Evolutionary conservation across 2,329 filamentous ascomycete species (phyloP).

Genomic region (Incumbomyces delicatus): DNA sequence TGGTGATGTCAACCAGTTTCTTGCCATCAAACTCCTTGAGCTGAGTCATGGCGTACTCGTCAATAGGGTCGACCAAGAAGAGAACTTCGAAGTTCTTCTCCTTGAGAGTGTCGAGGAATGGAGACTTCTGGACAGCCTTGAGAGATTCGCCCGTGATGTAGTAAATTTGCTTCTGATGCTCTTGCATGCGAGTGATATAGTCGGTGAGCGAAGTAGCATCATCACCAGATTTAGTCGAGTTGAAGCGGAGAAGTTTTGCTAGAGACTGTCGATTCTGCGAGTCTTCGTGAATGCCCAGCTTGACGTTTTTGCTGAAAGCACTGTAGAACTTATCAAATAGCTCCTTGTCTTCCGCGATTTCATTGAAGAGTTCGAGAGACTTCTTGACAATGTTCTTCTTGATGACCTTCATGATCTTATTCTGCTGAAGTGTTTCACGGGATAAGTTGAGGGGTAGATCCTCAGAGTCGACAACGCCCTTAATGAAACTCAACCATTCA

Average conservation of each 20-base stretch:
- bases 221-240: slow-evolving; percentile 97
- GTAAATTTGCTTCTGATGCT: slow-evolving; percentile 99
- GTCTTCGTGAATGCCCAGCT: slow-evolving; percentile 99
- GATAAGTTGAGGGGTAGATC: slow-evolving; percentile 98
- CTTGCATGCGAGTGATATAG: slow-evolving; percentile 98
- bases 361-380: slow-evolving; percentile 96
- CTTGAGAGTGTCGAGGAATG: slow-evolving; percentile 97
- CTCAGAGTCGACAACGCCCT: slow-evolving; percentile 99
- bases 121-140: slow-evolving; percentile 95
- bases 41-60: slow-evolving; percentile 98
- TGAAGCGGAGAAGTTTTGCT: slow-evolving; percentile 97
- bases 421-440: slow-evolving; percentile 99
- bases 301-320: slow-evolving; percentile 99
- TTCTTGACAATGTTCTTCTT: slow-evolving; percentile 99
- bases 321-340: slow-evolving; percentile 99
- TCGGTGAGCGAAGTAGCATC: slow-evolving; percentile 89
- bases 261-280: slow-evolving; percentile 87
- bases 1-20: slow-evolving; percentile 99
- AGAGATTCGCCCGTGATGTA: slow-evolving; percentile 99
- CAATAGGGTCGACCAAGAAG: slow-evolving; percentile 98
- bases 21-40: slow-evolving; percentile 99
- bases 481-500: slow-evolving; percentile 98
- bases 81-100: slow-evolving; percentile 99
- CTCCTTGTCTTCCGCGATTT: slow-evolving; percentile 99
- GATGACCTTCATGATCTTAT: slow-evolving; percentile 99